Evolutionary conservation across 495 filamentous ascomycete genomes (phyloP).

Genomic region (Neurospora sp.): DNA sequence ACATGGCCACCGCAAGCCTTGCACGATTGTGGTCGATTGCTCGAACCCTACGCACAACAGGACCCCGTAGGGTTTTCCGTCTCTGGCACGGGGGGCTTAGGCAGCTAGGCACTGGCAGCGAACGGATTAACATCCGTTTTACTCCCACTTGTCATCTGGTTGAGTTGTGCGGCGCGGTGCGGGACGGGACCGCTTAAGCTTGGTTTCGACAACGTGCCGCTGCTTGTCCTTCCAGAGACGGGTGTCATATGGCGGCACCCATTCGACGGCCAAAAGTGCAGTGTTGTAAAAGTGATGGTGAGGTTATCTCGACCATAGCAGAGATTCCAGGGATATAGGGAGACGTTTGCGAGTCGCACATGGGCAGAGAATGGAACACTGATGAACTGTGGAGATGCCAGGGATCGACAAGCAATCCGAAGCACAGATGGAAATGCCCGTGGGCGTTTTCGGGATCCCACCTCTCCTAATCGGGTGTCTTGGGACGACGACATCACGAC

Average conservation of each 20-base stretch:
- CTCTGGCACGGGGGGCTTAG: background rate
- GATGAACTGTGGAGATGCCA: background rate
- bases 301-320: background rate
- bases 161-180: background rate
- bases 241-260: background rate
- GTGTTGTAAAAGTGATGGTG: background rate
- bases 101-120: background rate
- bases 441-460: background rate
- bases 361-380: background rate
- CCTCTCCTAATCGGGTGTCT: background rate
- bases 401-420: background rate
- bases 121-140: background rate
- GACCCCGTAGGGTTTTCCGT: background rate
- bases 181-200: background rate
- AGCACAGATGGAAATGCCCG: background rate
- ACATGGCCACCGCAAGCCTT: background rate
- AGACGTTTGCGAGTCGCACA: background rate
- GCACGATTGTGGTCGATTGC: background rate
- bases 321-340: background rate
- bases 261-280: background rate
- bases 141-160: background rate
- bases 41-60: background rate
- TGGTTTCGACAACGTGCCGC: background rate
- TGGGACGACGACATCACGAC: background rate
- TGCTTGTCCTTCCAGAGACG: background rate